phyloP scores from a whole-genome alignment of 1,284 basidiomycete genomes.

The Chalciporus sp. region DNA sequence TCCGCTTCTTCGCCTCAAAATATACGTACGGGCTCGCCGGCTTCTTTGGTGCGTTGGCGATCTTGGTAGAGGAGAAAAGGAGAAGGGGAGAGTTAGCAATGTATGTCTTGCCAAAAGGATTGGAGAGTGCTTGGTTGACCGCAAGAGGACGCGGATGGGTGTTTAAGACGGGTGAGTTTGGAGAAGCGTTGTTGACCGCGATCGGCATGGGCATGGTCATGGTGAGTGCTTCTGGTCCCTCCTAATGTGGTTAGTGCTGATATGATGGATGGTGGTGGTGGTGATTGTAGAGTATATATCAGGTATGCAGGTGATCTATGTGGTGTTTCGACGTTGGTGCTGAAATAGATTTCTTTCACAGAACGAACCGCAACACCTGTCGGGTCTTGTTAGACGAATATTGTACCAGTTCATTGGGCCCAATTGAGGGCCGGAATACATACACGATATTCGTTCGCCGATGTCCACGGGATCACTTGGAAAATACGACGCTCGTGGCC shows the following conservation, averaged over 20 bases:
- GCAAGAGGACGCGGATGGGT: slow-evolving; percentile 78
- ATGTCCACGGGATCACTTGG: no score
- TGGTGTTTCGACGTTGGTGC: no score
- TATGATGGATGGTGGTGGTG: background rate
- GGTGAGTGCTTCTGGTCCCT: slow-evolving; percentile 46
- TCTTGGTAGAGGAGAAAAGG: slow-evolving; percentile 87
- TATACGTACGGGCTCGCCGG: slow-evolving; percentile 79
- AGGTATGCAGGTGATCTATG: slow-evolving; percentile 36
- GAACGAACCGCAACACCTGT: slow-evolving; percentile 89
- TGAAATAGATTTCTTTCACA: slow-evolving; percentile 35
- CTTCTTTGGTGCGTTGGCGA: slow-evolving; percentile 72
- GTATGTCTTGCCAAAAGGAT: slow-evolving; percentile 92
- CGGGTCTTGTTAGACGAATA: slow-evolving; percentile 83
- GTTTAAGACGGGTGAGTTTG: slow-evolving; percentile 72
- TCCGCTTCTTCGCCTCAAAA: slow-evolving; percentile 65
- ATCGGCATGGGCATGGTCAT: slow-evolving; percentile 91
- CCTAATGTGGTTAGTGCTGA: no score
- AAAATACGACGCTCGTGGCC: no score
- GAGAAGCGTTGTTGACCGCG: slow-evolving; percentile 67
- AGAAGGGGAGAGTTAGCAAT: slow-evolving; percentile 87
- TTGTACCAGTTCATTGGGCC: slow-evolving; percentile 93
- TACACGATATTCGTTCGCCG: no score
- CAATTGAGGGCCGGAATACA: slow-evolving; percentile 46
- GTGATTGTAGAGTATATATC: slow-evolving; percentile 51
- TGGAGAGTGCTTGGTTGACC: slow-evolving; percentile 87